Conservation (phyloP, 257 asterid species). For the Nicotiana knightiana region DNA sequence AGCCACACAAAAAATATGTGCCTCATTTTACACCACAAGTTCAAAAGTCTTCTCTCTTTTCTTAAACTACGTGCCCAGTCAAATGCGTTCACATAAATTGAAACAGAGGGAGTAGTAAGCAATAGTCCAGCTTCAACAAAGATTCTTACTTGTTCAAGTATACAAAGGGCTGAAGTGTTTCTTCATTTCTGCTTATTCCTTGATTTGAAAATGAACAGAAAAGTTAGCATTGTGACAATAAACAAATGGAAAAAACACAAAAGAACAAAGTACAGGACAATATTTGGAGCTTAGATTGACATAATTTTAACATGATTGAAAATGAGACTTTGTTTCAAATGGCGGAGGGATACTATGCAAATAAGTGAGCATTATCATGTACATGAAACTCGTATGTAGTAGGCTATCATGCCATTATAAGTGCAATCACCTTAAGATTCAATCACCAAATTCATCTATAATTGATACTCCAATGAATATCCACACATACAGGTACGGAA, state of each 20-base stretch:
- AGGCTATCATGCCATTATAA: background rate
- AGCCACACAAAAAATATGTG: too few relatives aligned
- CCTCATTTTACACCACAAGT: too few relatives aligned
- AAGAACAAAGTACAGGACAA: background rate
- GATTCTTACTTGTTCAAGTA: conserved; percentile 86
- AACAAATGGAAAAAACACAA: background rate
- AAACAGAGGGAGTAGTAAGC: background rate
- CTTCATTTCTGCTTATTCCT: conserved; percentile 88
- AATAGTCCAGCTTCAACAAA: background rate
- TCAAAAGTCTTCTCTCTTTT: too few relatives aligned
- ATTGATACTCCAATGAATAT: background rate
- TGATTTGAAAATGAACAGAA: conserved; percentile 17
- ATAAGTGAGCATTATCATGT: background rate
- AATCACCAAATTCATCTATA: background rate
- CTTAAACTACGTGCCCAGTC: too few relatives aligned
- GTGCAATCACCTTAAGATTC: background rate
- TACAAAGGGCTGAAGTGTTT: conserved; percentile 81
- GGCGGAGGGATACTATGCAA: background rate
- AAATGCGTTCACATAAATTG: too few relatives aligned
- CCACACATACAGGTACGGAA: background rate
- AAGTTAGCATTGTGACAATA: conserved; percentile 13
- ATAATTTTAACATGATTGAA: background rate
- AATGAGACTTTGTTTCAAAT: background rate
- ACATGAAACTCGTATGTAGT: background rate
- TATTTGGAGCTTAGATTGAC: background rate